These are phyloP conservation scores for Loxodes magnus DNA, from an alignment of 73 alveolate species.

Conservation along the genomic window DNA sequence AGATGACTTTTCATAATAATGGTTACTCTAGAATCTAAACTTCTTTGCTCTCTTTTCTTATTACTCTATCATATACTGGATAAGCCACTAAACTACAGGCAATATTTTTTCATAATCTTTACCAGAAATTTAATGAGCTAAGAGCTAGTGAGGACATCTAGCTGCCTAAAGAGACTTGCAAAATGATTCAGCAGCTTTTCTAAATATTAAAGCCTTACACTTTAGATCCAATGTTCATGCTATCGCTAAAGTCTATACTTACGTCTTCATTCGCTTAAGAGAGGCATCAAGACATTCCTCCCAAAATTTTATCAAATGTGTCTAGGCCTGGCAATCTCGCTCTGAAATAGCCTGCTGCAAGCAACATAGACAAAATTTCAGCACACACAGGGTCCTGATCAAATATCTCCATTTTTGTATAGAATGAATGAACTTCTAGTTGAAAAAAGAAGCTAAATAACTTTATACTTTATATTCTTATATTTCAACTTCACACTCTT, in stretches of 20 bases:
- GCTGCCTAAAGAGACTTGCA: slow-evolving; percentile 65
- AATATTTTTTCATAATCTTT: slow-evolving; percentile 71
- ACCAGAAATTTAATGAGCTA: slow-evolving; percentile 87
- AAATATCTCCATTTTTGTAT: no score
- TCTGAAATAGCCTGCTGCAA: slow-evolving; percentile 89
- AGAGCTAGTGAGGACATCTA: slow-evolving; percentile 78
- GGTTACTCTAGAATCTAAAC: not conserved
- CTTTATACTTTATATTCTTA: no score
- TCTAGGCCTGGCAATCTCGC: slow-evolving; percentile 73
- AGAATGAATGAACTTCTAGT: no score
- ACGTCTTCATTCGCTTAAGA: slow-evolving; percentile 79
- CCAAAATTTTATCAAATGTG: slow-evolving; percentile 90
- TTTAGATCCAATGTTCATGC: slow-evolving; percentile 82
- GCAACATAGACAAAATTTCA: no score
- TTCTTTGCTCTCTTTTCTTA: slow-evolving; percentile 76
- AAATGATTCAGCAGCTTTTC: slow-evolving; percentile 76
- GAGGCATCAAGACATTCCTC: slow-evolving; percentile 92
- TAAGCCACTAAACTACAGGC: slow-evolving; percentile 88
- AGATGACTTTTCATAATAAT: not conserved
- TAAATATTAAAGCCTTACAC: slow-evolving; percentile 19
- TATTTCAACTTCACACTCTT: no score
- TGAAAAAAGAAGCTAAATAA: no score
- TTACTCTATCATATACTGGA: slow-evolving; percentile 70
- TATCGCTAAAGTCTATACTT: slow-evolving; percentile 90
- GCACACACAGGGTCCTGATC: no score